These are phyloP conservation scores for Agaricus blazei DNA, from an alignment of 768 basidiomycete genomes.

Conservation along the genomic window DNA sequence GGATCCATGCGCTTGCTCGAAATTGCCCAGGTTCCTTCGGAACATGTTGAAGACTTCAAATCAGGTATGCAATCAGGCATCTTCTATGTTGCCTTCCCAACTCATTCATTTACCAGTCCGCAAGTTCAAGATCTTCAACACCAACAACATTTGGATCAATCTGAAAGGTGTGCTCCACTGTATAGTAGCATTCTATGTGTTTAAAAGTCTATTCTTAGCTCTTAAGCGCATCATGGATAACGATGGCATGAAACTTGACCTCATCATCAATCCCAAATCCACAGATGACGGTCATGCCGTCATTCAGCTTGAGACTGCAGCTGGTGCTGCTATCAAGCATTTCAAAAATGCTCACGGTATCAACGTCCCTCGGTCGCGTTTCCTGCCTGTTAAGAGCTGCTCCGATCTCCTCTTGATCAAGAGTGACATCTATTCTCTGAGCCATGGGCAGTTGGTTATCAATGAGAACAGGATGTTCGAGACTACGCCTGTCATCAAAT, in stretches of 20 bases:
- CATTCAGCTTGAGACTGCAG: slow-evolving; percentile 88
- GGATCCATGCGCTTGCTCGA: slow-evolving; percentile 85
- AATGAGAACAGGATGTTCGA: slow-evolving; percentile 79
- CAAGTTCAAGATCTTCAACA: slow-evolving; percentile 94
- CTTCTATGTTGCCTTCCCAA: neutral
- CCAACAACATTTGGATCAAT: slow-evolving; percentile 80
- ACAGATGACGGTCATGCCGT: slow-evolving; percentile 84
- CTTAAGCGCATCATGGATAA: slow-evolving; percentile 87
- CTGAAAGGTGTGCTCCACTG: slow-evolving; percentile 47
- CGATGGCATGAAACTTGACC: slow-evolving; percentile 87
- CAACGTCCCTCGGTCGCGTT: slow-evolving; percentile 91
- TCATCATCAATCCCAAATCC: slow-evolving; percentile 89
- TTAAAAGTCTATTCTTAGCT: slow-evolving; percentile 38
- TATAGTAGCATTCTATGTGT: neutral
- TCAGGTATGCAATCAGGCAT: slow-evolving; percentile 37
- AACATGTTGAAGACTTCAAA: slow-evolving; percentile 95
- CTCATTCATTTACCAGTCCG: slow-evolving; percentile 39
- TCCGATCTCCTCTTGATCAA: slow-evolving; percentile 88
- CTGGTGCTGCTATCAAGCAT: slow-evolving; percentile 92
- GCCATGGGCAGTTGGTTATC: slow-evolving; percentile 86
- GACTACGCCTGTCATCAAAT: slow-evolving; percentile 92
- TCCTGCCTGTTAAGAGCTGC: slow-evolving; percentile 88
- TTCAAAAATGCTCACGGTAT: slow-evolving; percentile 90
- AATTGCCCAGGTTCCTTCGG: slow-evolving; percentile 90
- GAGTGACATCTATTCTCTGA: slow-evolving; percentile 86